Evolutionary conservation across 768 basidiomycete genomes (phyloP), one percentile per base, ranked within the genome.

Genomic region (Chalciporus pseudorubinellus): DNA sequence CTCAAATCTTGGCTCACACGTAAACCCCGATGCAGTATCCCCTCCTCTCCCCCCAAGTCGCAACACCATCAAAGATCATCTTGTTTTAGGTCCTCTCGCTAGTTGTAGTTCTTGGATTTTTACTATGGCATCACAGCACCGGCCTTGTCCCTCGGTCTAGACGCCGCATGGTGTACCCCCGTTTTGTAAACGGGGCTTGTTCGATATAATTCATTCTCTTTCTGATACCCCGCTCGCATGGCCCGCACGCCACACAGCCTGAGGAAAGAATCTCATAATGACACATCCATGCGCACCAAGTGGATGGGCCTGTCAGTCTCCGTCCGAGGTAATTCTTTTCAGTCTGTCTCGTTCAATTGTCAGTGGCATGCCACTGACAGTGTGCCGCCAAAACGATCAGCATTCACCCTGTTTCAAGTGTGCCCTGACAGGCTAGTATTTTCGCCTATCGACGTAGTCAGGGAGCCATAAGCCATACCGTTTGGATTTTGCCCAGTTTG

Each of bases 11-110:
- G 20, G 14, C 50, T 45, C 61, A 63, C 61, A 64, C 63, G 64
- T 66, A 64, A 64, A 60, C 50, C 44, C 64, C 63, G 62, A 59
- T 62, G 36, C 39, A 43, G 43, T 59, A 39, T 19, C 46, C 44
- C 46, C 46, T 48, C 40, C 33, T n/a, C 33, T 31, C 38, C 41
- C 38, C 33, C 38, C 33, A 45, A 46, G 52, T 43, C 61, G 53
- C 57, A 22, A 24, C 54, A 44, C 46, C 53, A 48, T 53, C 41
- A 47, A 40, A 59, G 48, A 54, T 55, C 56, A 43, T 1, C 39
- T 64, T 48, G 47, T 46, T 51, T 62, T 59, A 42, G 57, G 39
- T 49, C 22, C 31, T 50, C 50, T 64, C 63, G 58, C 60, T 48
- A 53, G 50, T 51, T 59, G 52, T 63, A 48, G 20, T 40, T 47